A percentile compares a stretch with the other conserved stretches of the same genome.
Conservation (phyloP, 257 asterid genomes). For the Nicotiana undulata region DNA sequence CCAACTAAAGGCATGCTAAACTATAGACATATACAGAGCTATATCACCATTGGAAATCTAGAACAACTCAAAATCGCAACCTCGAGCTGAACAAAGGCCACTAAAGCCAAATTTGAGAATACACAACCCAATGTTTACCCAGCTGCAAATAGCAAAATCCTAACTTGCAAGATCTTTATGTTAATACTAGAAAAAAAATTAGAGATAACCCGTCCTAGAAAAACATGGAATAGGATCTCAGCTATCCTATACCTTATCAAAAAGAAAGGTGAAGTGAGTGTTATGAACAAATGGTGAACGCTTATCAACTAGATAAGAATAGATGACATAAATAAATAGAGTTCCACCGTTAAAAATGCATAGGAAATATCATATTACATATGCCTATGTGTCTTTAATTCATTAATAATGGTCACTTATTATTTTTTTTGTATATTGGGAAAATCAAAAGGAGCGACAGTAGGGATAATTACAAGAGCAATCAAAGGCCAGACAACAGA, state of each 20-base stretch:
- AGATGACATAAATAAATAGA: too few relatives aligned
- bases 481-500: slow-evolving; percentile 93
- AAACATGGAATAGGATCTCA: not conserved
- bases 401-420: too few relatives aligned
- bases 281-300: not conserved
- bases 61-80: slow-evolving; percentile 29
- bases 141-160: too few relatives aligned
- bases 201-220: too few relatives aligned
- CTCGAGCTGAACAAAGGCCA: slow-evolving; percentile 37
- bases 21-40: slow-evolving; percentile 15
- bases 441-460: slow-evolving; percentile 59
- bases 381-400: not conserved
- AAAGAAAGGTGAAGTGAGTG: not conserved
- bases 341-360: not conserved
- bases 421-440: not conserved
- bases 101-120: slow-evolving; percentile 31
- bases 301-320: not conserved
- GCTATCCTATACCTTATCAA: not conserved
- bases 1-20: slow-evolving; percentile 23
- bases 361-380: not conserved
- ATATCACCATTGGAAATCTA: slow-evolving; percentile 21
- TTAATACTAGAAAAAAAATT: not conserved
- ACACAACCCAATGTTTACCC: not conserved
- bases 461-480: slow-evolving; percentile 75
- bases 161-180: too few relatives aligned